Conservation (phyloP, 176 grass and related monocot species). For the Coix lacrymajobi region DNA sequence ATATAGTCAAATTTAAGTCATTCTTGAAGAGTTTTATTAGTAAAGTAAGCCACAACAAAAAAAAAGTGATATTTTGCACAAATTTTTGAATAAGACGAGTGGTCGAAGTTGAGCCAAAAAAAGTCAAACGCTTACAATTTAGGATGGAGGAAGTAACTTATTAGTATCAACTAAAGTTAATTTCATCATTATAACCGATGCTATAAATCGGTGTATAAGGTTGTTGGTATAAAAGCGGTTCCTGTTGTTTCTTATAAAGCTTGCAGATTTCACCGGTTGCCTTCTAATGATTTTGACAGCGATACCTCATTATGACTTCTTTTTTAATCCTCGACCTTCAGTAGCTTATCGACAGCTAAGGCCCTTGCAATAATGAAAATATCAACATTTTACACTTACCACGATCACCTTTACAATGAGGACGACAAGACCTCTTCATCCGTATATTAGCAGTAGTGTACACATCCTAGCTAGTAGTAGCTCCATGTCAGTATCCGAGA, state of each 20-base stretch:
- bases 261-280: not conserved
- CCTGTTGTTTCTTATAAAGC: not conserved
- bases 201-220: not conserved
- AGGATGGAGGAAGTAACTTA: too few relatives aligned
- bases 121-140: too few relatives aligned
- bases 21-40: too few relatives aligned
- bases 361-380: not conserved
- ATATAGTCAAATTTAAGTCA: too few relatives aligned
- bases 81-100: too few relatives aligned
- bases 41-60: too few relatives aligned
- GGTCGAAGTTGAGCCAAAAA: too few relatives aligned
- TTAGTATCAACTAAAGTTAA: not conserved
- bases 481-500: not conserved
- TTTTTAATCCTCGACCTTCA: not conserved
- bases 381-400: not conserved
- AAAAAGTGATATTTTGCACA: too few relatives aligned
- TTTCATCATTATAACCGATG: not conserved
- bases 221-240: not conserved
- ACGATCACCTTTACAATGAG: slow-evolving; percentile 13
- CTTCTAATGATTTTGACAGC: slow-evolving; percentile 12
- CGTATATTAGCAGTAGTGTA: not conserved
- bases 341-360: not conserved
- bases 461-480: not conserved
- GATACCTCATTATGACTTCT: not conserved
- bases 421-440: slow-evolving; percentile 8